Conservation (phyloP, 2,329 filamentous ascomycete genomes). For the Seiridium unicorne region DNA sequence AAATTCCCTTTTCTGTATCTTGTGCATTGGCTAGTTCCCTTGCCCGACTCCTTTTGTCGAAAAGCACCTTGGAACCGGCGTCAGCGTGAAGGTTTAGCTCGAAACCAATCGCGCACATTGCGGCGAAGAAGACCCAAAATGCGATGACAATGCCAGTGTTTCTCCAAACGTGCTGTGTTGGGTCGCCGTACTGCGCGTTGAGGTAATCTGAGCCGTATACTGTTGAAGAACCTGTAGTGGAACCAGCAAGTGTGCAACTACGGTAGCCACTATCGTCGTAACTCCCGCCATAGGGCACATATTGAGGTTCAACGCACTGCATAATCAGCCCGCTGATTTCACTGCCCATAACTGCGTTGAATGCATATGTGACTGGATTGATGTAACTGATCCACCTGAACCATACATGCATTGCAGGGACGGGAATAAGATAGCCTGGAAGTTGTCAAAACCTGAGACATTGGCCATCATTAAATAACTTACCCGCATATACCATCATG, state of each 20-base stretch:
- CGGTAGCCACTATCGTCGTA: conserved; percentile 13
- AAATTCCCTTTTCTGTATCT: not conserved
- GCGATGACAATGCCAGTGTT: conserved; percentile 62
- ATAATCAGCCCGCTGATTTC: conserved; percentile 45
- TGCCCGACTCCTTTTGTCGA: conserved; percentile 13
- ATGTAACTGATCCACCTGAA: conserved; percentile 54
- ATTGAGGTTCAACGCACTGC: conserved; percentile 55
- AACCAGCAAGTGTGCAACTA: conserved; percentile 1
- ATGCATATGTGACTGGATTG: conserved; percentile 65
- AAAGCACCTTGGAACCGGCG: conserved; percentile 16
- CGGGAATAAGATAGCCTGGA: conserved; percentile 42
- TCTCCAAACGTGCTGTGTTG: conserved; percentile 56
- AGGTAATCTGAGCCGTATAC: conserved; percentile 56
- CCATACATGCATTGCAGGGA: conserved; percentile 53
- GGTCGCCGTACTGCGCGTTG: conserved; percentile 51
- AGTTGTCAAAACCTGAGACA: conserved; percentile 42
- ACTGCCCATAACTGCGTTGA: conserved; percentile 60
- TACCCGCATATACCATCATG: conserved; percentile 27
- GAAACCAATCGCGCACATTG: conserved; percentile 55
- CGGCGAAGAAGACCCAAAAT: conserved; percentile 57
- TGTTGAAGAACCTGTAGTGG: not conserved
- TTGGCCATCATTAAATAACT: not conserved
- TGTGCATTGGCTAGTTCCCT: not conserved
- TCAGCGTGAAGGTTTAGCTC: conserved; percentile 52
- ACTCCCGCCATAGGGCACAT: conserved; percentile 52